Conservation (phyloP, 352 stramenopile species). For the Globisporangium echinulatum region DNA sequence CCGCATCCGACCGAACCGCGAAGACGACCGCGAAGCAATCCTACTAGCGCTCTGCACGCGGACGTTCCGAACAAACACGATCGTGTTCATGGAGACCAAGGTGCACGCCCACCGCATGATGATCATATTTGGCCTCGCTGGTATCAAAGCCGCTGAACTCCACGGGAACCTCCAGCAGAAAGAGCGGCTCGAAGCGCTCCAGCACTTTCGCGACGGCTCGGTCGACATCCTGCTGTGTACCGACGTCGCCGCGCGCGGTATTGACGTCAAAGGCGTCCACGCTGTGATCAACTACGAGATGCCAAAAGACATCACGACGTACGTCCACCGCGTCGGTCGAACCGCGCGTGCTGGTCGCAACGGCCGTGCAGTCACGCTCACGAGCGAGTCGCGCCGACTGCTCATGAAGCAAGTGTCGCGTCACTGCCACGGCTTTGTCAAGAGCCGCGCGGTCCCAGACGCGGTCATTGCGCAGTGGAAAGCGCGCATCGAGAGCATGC, state of each 20-base stretch:
- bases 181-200: constrained; percentile 94
- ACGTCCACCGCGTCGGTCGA: constrained; percentile 98
- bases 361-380: constrained; percentile 84
- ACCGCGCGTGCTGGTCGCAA: constrained; percentile 96
- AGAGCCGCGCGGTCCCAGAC: constrained; percentile 85
- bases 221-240: constrained; percentile 97
- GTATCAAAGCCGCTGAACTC: constrained; percentile 96
- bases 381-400: constrained; percentile 84
- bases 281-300: constrained; percentile 99
- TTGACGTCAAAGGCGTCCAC: constrained; percentile 97
- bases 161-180: constrained; percentile 97
- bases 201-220: constrained; percentile 93
- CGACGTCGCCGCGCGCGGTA: constrained; percentile 96
- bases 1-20: constrained; percentile 85
- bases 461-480: constrained; percentile 86
- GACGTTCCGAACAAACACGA: constrained; percentile 94
- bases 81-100: constrained; percentile 99
- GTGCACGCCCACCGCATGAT: constrained; percentile 93
- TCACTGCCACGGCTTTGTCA: constrained; percentile 87
- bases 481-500: constrained; percentile 78
- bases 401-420: constrained; percentile 93
- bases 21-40: constrained; percentile 94
- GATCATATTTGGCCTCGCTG: constrained; percentile 94
- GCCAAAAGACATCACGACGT: constrained; percentile 96
- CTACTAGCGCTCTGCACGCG: constrained; percentile 93